A percentile compares a stretch with the other conserved stretches of the same genome.
phyloP scores from a whole-genome alignment of 805 yeast species.

The Lipomyces sp. region DNA sequence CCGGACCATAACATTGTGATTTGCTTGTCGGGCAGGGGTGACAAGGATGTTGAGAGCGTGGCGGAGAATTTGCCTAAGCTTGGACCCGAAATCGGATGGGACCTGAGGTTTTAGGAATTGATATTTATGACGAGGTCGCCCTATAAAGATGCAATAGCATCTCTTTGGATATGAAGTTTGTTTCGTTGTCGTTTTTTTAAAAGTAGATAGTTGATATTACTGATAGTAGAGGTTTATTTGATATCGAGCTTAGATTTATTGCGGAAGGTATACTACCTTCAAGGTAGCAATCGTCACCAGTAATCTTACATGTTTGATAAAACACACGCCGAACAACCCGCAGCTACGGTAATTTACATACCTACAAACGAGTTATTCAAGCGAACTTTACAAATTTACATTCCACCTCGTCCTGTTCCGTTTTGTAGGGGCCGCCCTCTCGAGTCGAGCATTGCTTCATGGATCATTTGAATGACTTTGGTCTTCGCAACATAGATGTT shows the following conservation, averaged over 20 bases:
- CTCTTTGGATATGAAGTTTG: not conserved
- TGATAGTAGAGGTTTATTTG: not conserved
- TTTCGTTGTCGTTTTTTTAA: not conserved
- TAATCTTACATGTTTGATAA: not conserved
- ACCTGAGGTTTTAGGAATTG: conserved; percentile 73
- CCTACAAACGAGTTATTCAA: not conserved
- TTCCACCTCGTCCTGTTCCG: conserved; percentile 17
- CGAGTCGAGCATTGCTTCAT: conserved; percentile 24
- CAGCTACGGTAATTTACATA: not conserved
- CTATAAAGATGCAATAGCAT: not conserved
- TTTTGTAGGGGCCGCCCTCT: conserved; percentile 32
- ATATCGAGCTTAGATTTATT: not conserved
- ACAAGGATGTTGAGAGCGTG: conserved; percentile 96
- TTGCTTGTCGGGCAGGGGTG: conserved; percentile 97
- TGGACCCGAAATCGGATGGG: conserved; percentile 96
- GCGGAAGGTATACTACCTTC: not conserved
- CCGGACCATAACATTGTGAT: conserved; percentile 82
- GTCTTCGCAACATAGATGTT: conserved; percentile 29
- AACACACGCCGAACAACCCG: not conserved
- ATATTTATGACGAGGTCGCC: not conserved
- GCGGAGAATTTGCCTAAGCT: conserved; percentile 89
- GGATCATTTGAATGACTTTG: conserved; percentile 31
- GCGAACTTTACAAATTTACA: not conserved
- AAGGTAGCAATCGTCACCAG: not conserved
- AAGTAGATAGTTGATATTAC: not conserved